Conservation (phyloP, 495 filamentous ascomycete genomes). For the Saxophila tyrrhenica region DNA sequence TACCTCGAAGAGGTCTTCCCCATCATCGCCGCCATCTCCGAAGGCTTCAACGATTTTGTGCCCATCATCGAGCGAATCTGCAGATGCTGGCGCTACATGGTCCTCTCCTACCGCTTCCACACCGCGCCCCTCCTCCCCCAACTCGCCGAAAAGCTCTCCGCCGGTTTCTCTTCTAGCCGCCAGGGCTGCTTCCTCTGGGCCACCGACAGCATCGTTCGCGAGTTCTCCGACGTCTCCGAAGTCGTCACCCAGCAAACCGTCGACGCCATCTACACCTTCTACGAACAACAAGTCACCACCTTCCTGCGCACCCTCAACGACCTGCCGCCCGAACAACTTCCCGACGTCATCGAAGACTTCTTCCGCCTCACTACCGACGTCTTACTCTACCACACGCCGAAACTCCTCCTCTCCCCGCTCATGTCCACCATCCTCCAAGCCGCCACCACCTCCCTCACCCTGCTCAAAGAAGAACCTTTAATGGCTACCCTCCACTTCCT, state of each 20-base stretch:
- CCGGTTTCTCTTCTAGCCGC: constrained; percentile 69
- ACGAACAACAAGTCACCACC: constrained; percentile 77
- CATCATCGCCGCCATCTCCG: constrained; percentile 67
- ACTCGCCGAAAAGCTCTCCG: constrained; percentile 75
- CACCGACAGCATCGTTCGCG: constrained; percentile 83
- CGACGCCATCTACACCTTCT: constrained; percentile 84
- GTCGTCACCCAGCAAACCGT: constrained; percentile 72
- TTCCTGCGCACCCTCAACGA: constrained; percentile 86
- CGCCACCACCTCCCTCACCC: constrained; percentile 66
- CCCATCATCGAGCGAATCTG: constrained; percentile 91
- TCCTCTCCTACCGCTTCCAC: constrained; percentile 84
- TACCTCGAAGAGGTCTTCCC: constrained; percentile 93
- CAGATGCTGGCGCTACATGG: constrained; percentile 89
- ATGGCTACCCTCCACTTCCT: constrained; percentile 87
- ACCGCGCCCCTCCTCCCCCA: constrained; percentile 74
- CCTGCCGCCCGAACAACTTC: constrained; percentile 71
- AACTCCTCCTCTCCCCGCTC: constrained; percentile 63
- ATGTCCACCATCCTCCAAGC: constrained; percentile 77
- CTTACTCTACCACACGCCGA: constrained; percentile 79
- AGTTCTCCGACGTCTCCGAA: constrained; percentile 83
- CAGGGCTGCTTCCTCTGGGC: constrained; percentile 98
- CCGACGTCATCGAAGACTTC: constrained; percentile 98
- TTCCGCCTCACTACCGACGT: constrained; percentile 87
- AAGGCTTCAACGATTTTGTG: constrained; percentile 69
- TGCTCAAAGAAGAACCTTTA: constrained; percentile 83